A percentile compares a stretch with the other conserved stretches of the same genome.
Conservation (phyloP, 371 early-diverging fungal genomes). For the Mortierella sp. region DNA sequence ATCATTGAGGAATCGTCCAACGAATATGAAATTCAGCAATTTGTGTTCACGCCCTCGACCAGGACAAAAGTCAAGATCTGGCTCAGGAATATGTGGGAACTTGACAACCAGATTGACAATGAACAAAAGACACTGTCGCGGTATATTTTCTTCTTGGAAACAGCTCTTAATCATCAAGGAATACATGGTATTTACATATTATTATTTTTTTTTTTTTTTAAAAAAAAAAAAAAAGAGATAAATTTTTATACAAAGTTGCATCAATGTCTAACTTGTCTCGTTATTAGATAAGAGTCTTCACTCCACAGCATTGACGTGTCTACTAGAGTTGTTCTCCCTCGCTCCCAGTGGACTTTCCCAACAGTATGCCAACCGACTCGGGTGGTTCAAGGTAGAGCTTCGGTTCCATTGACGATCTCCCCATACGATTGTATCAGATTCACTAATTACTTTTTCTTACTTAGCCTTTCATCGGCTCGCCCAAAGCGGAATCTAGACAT, state of each 20-base stretch:
- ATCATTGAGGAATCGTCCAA: constrained; percentile 64
- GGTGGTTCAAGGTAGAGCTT: constrained; percentile 67
- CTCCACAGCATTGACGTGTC: constrained; percentile 73
- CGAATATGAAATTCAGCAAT: constrained; percentile 67
- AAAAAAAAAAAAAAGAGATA: no score
- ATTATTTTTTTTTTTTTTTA: no score
- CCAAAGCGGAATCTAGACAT: constrained; percentile 73
- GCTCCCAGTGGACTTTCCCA: constrained; percentile 74
- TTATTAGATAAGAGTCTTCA: constrained; percentile 63
- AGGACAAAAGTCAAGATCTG: constrained; percentile 57
- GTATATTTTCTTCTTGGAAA: constrained; percentile 56
- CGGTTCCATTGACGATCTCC: no score
- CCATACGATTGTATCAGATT: no score
- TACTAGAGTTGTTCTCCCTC: constrained; percentile 81
- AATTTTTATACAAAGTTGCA: no score
- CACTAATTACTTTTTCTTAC: not conserved
- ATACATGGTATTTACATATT: constrained; percentile 21
- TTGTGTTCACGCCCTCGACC: constrained; percentile 62
- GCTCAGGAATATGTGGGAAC: constrained; percentile 61
- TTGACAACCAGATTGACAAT: constrained; percentile 40
- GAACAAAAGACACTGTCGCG: constrained; percentile 58
- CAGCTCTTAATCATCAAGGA: constrained; percentile 41
- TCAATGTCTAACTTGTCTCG: not conserved
- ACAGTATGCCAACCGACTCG: constrained; percentile 66
- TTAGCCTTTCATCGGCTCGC: constrained; percentile 68